These are phyloP conservation scores for Podospora tetraspora DNA, from an alignment of 495 filamentous ascomycete species.

Conservation along the genomic window DNA sequence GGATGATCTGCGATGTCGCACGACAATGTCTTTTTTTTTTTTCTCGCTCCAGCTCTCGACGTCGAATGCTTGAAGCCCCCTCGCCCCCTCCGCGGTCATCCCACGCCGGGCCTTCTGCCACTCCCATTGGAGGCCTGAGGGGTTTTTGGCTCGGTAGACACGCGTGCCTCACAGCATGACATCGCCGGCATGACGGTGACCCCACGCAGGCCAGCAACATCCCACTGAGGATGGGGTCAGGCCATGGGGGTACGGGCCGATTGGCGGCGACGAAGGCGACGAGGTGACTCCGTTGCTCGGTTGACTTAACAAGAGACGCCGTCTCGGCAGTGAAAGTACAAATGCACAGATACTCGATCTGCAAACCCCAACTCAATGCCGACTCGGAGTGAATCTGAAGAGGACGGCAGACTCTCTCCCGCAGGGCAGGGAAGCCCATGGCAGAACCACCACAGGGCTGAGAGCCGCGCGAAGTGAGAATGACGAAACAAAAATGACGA, in stretches of 20 bases:
- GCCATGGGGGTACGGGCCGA: not conserved
- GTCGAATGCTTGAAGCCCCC: not conserved
- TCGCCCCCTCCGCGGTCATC: not conserved
- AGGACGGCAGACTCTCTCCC: not conserved
- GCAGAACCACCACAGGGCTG: not conserved
- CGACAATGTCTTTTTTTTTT: slow-evolving; percentile 2
- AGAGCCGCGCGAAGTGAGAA: not conserved
- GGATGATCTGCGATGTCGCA: slow-evolving; percentile 3
- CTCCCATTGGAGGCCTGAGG: slow-evolving; percentile 1
- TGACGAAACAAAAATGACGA: not conserved
- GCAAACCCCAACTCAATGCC: not conserved
- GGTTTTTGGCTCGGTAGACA: slow-evolving; percentile 6
- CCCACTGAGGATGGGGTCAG: not conserved
- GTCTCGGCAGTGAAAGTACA: not conserved
- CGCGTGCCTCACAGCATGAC: slow-evolving; percentile 5
- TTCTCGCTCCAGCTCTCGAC: not conserved
- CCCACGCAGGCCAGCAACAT: not conserved
- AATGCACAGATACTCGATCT: not conserved
- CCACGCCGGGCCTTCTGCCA: not conserved
- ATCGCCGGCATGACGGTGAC: slow-evolving; percentile 9
- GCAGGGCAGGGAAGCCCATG: not conserved
- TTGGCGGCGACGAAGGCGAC: not conserved
- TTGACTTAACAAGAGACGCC: not conserved
- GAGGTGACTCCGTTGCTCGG: not conserved
- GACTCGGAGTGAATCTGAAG: not conserved